These are phyloP conservation scores for Ascoidea rubescens DNA, from an alignment of 805 yeast genomes.

Conservation along the genomic window DNA sequence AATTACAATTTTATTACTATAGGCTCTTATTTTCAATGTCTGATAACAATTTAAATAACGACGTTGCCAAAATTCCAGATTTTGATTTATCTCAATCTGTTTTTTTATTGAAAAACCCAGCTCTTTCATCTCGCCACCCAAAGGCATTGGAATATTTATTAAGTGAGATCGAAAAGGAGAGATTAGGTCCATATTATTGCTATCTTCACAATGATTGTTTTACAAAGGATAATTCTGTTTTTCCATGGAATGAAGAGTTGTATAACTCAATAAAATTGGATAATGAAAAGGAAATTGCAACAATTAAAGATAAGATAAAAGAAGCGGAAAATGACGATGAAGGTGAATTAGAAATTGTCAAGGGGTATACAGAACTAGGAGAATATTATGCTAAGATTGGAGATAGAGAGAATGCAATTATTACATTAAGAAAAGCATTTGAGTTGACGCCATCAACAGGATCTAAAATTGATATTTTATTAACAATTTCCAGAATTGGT, in stretches of 20 bases:
- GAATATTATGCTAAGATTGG: slow-evolving; percentile 81
- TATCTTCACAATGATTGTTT: slow-evolving; percentile 39
- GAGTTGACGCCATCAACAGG: slow-evolving; percentile 80
- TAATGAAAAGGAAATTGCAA: slow-evolving; percentile 42
- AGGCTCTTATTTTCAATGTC: slow-evolving; percentile 9
- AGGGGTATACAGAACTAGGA: slow-evolving; percentile 67
- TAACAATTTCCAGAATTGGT: slow-evolving; percentile 80
- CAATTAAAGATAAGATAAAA: slow-evolving; percentile 28
- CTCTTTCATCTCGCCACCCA: slow-evolving; percentile 25
- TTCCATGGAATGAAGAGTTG: slow-evolving; percentile 47
- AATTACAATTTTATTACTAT: too few relatives aligned
- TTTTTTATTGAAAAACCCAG: slow-evolving; percentile 39
- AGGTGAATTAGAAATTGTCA: slow-evolving; percentile 73
- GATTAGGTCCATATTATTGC: slow-evolving; percentile 75
- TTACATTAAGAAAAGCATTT: slow-evolving; percentile 55
- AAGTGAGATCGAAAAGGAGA: slow-evolving; percentile 38
- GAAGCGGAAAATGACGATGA: slow-evolving; percentile 50
- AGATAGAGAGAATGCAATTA: slow-evolving; percentile 57
- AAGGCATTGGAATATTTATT: slow-evolving; percentile 31
- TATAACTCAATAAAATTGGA: slow-evolving; percentile 34
- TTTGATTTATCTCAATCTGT: slow-evolving; percentile 71
- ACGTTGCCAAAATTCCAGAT: slow-evolving; percentile 59
- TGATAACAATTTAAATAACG: slow-evolving; percentile 29
- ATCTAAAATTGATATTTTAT: slow-evolving; percentile 71
- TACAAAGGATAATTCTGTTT: slow-evolving; percentile 18